phyloP scores from a whole-genome alignment of 106 monocot species.

The Phalaenopsis equestris region DNA sequence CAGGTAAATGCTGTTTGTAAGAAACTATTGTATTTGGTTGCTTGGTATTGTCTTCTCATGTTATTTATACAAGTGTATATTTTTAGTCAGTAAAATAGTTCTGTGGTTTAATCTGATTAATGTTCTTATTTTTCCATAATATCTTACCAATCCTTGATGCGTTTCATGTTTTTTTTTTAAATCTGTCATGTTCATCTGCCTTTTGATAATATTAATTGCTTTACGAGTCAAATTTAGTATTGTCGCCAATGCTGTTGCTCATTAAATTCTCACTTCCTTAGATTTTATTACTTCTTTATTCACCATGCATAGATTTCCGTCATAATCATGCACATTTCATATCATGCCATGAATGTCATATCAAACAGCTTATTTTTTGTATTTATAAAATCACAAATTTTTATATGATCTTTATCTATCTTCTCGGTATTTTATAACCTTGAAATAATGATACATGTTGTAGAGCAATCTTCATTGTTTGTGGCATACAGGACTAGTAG shows the following conservation, averaged over 20 bases:
- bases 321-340: too few relatives aligned
- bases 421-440: too few relatives aligned
- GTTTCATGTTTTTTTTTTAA: background rate
- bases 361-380: too few relatives aligned
- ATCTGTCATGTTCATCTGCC: background rate
- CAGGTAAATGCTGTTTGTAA: conserved; percentile 39
- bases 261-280: background rate
- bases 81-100: background rate
- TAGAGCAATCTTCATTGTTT: too few relatives aligned
- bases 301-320: background rate
- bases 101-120: background rate
- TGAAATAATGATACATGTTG: too few relatives aligned
- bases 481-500: too few relatives aligned
- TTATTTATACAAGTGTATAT: background rate
- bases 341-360: too few relatives aligned
- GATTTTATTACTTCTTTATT: background rate
- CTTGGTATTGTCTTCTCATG: background rate
- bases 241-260: background rate
- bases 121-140: background rate
- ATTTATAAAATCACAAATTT: too few relatives aligned
- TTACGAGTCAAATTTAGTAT: background rate
- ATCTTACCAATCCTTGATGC: background rate
- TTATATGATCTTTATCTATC: too few relatives aligned
- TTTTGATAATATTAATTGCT: background rate
- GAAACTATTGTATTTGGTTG: background rate